phyloP scores from a whole-genome alignment of 768 basidiomycete species.

The Phaffia australis region DNA sequence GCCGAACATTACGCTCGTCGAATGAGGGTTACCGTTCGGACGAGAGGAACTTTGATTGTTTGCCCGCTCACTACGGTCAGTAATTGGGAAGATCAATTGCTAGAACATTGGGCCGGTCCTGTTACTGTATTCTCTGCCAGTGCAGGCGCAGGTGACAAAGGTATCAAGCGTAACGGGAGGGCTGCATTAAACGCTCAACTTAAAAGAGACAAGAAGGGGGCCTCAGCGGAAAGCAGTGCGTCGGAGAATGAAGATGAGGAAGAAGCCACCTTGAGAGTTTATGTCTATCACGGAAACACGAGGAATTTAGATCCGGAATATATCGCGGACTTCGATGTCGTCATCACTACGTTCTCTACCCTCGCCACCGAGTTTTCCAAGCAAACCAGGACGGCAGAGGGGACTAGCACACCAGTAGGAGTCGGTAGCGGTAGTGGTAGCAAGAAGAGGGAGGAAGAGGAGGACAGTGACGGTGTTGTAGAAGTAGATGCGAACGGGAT shows the following conservation, averaged over 20 bases:
- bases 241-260: constrained; percentile 18
- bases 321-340: constrained; percentile 87
- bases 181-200: background rate
- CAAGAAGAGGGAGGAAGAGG: constrained; percentile 18
- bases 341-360: constrained; percentile 94
- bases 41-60: constrained; percentile 85
- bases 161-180: constrained; percentile 1
- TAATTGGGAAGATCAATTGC: constrained; percentile 98
- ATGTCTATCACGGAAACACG: constrained; percentile 89
- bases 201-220: constrained; percentile 13
- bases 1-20: constrained; percentile 47
- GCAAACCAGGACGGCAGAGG: constrained; percentile 56
- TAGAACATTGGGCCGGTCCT: constrained; percentile 88
- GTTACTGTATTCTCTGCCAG: constrained; percentile 59
- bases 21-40: constrained; percentile 41
- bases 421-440: background rate
- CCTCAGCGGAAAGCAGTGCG: background rate
- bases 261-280: constrained; percentile 44
- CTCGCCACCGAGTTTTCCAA: constrained; percentile 90
- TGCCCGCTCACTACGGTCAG: constrained; percentile 93
- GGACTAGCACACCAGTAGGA: constrained; percentile 46
- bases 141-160: background rate
- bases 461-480: constrained; percentile 48
- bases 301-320: constrained; percentile 75
- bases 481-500: constrained; percentile 63